Base-by-base conservation (phyloP, 805 yeast species). In the Candida nitratophila region DNA sequence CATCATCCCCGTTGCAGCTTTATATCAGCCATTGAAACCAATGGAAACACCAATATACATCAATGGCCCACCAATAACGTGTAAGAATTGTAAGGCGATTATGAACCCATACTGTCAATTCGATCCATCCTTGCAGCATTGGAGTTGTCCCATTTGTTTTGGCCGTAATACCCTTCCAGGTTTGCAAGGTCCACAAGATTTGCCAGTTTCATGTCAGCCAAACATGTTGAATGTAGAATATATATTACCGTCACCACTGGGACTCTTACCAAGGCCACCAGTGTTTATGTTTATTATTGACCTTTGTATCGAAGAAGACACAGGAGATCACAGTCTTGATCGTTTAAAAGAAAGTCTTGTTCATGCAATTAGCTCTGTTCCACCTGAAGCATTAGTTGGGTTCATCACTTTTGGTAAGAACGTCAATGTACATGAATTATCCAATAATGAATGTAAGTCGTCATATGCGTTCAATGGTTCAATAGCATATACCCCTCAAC, bases 101-200 rank as follows among this genome's bases (percentile, higher is more conserved):
- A 53, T 77, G 42, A 78, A 75, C 53, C 83, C 85, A 1, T 79
- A 61, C 48, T 73, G 71, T 29, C 54, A 61, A 9, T 56, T 69
- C 5, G 70, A 66, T 41, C 39, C 56, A 17, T 52, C 50, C 11
- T 49, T 57, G 9, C 55, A 53, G 35, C 47, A 56, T 4, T 81
- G 86, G 86, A 50, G 69, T 4, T 81, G 86, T 60, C 76, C 77
- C 22, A 65, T 79, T 42, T 81, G 86, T 64, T 65, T 67, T 6
- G 60, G 66, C 32, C 64, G 72, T 41, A 79, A 79, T 51, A 67
- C 50, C 31, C 57, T 73, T 5, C 45, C 47, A 3, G 43, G 46
- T 27, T 42, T 41, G 42, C 17, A 43, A 51, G 47, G 59, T 53
- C 39, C 53, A 38, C 69, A 68, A 47, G 47, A 59, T 54, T 40